A percentile compares a stretch with the other conserved stretches of the same genome.
These are phyloP conservation scores for Cyberlindnera amylophila DNA, from an alignment of 805 yeast genomes.

Conservation along the genomic window DNA sequence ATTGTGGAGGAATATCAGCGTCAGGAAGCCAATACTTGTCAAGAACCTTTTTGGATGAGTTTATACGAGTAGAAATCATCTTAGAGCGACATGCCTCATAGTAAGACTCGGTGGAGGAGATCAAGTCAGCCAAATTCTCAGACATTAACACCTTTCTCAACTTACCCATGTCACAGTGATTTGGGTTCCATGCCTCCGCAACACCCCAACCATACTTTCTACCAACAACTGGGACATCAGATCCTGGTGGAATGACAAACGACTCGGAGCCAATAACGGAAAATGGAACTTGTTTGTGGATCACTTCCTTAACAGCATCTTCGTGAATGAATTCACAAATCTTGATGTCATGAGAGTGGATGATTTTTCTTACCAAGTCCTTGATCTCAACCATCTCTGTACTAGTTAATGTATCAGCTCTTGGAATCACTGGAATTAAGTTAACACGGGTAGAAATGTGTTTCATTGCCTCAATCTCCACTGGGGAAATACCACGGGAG, in stretches of 20 bases:
- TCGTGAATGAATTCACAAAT: conserved; percentile 50
- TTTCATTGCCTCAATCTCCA: conserved; percentile 73
- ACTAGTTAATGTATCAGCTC: conserved; percentile 69
- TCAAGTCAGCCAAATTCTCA: conserved; percentile 72
- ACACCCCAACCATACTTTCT: conserved; percentile 83
- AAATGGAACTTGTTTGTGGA: conserved; percentile 54
- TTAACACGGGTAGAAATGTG: conserved; percentile 69
- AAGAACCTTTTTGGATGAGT: conserved; percentile 23
- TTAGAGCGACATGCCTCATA: conserved; percentile 66
- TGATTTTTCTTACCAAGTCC: conserved; percentile 43
- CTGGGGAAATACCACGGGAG: conserved; percentile 53
- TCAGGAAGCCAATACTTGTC: not conserved
- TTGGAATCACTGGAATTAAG: conserved; percentile 76
- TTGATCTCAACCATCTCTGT: conserved; percentile 55
- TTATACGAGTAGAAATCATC: conserved; percentile 47
- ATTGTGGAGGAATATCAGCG: no score
- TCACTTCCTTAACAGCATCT: conserved; percentile 31
- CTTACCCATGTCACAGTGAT: conserved; percentile 71
- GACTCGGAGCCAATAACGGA: conserved; percentile 67
- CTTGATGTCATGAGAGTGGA: conserved; percentile 52
- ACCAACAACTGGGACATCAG: conserved; percentile 48
- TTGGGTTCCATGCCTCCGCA: conserved; percentile 74
- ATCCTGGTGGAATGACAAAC: conserved; percentile 30
- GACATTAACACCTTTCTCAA: conserved; percentile 64
- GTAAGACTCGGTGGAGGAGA: conserved; percentile 68